Conservation (phyloP, 345 rosid genomes). For the Isatis tinctoria region DNA sequence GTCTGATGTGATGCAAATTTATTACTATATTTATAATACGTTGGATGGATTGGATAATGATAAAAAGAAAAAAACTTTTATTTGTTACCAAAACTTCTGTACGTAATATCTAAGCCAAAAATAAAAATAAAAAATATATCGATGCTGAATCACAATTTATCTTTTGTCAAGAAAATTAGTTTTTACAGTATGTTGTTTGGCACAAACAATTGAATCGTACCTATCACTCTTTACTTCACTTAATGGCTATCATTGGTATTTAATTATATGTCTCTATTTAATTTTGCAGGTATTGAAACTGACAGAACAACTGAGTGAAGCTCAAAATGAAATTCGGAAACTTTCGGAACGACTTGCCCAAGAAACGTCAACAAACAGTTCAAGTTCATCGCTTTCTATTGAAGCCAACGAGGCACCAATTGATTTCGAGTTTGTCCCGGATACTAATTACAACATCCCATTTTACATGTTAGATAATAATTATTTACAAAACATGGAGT, state of each 20-base stretch:
- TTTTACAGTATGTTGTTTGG: not conserved
- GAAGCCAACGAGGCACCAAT: slow-evolving; percentile 41
- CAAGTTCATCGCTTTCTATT: slow-evolving; percentile 47
- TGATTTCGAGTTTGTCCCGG: slow-evolving; percentile 41
- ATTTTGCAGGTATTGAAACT: slow-evolving; percentile 51
- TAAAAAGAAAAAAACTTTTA: not conserved
- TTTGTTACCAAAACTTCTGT: slow-evolving; percentile 7
- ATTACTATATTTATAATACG: not conserved
- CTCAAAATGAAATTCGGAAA: slow-evolving; percentile 52
- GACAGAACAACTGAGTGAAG: slow-evolving; percentile 42
- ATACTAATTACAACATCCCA: slow-evolving; percentile 38
- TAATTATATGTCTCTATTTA: not conserved
- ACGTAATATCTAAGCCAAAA: too few relatives aligned
- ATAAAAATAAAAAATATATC: too few relatives aligned
- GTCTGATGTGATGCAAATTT: not conserved
- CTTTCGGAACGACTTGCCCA: slow-evolving; percentile 36
- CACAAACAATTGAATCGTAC: not conserved
- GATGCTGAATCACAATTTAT: too few relatives aligned
- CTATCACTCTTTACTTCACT: not conserved
- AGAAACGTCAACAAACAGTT: slow-evolving; percentile 46
- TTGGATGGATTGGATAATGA: not conserved
- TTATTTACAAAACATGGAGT: slow-evolving; percentile 43
- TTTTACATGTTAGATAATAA: slow-evolving; percentile 40
- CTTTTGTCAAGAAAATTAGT: not conserved
- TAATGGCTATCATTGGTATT: not conserved